Evolutionary conservation across 768 basidiomycete species (phyloP), one percentile per base, ranked within the genome.

Genomic region (Pleurotus tuber-regium): DNA sequence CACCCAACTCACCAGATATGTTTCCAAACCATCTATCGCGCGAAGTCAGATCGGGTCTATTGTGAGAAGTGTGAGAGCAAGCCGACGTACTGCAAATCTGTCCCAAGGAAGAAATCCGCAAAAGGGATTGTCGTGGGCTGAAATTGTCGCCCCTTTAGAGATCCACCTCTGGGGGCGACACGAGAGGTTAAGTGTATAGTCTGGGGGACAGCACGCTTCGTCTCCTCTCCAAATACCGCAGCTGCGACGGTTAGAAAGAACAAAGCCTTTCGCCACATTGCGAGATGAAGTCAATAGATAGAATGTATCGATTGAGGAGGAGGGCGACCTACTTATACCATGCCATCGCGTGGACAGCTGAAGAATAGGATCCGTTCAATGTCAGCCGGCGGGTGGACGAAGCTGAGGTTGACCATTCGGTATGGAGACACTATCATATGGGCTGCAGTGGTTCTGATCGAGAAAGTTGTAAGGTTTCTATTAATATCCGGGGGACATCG

Each of bases 91-190:
- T 82, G 80, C n/a, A 81, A 70, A 61, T 82, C 80, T 30, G 80
- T 81, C 35, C 79, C 80, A 43, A 70, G 55, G 66, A 80, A 81
- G 61, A 78, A 79, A 64, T 80, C 78, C 10, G 67, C 68, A 12
- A 81, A 63, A 39, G 77, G 77, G 30, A 76, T 64, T n/a, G 65
- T 70, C 24, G 67, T 59, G 6, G 78, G 70, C 25, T 65, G 57
- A 30, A 75, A 55, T 14, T 68, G 70, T 52, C 74, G 66, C 25
- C 67, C 65, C 51, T 66, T 67, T 49, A 65, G 36, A 14, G 65
- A 57, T 30, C 47, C 35, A 43, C 59, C 60, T 41, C 50, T 50
- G 21, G 63, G 57, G 18, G 57, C 47, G 25, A 43, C 55, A 38
- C 69, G 61, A 23, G 68, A 65, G 36, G 61, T 57, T 16, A 72